These are phyloP conservation scores for Rhynchosporium agropyri DNA, from an alignment of 2,329 filamentous ascomycete genomes.

Conservation along the genomic window DNA sequence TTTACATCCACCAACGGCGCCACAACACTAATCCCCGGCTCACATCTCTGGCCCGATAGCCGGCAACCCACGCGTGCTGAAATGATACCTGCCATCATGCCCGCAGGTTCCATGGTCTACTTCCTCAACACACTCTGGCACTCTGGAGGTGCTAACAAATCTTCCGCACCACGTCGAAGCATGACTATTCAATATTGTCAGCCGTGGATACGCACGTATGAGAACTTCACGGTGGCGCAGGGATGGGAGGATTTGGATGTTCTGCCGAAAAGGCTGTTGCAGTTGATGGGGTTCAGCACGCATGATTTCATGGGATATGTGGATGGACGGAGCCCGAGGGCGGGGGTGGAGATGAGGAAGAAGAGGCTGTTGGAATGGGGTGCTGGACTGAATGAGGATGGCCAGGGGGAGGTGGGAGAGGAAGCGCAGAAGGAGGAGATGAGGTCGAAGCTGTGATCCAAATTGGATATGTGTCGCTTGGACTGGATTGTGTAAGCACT, in stretches of 20 bases:
- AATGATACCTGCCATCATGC: constrained; percentile 40
- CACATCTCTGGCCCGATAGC: constrained; percentile 40
- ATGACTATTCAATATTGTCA: constrained; percentile 42
- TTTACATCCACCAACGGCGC: constrained; percentile 41
- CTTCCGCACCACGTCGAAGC: constrained; percentile 30
- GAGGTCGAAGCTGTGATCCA: not conserved
- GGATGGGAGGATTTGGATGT: constrained; percentile 41
- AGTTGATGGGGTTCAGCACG: constrained; percentile 38
- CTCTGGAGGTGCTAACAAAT: constrained; percentile 38
- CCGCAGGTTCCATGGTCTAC: constrained; percentile 39
- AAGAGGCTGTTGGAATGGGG: constrained; percentile 39
- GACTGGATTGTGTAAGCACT: too few species aligned
- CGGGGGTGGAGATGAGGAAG: constrained; percentile 40
- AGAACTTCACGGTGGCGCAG: constrained; percentile 45
- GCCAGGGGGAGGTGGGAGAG: not conserved
- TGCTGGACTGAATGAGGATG: constrained; percentile 14
- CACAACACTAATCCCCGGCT: constrained; percentile 40
- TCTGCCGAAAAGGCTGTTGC: constrained; percentile 35
- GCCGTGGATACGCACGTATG: constrained; percentile 45
- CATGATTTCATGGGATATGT: constrained; percentile 41
- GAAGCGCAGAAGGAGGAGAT: not conserved
- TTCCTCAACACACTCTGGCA: constrained; percentile 42
- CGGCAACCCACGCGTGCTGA: constrained; percentile 37
- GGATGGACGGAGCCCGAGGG: constrained; percentile 37
- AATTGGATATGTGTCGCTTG: too few species aligned